Evolutionary conservation across 345 rosid genomes (phyloP).

Genomic region (Corchorus olitorius): DNA sequence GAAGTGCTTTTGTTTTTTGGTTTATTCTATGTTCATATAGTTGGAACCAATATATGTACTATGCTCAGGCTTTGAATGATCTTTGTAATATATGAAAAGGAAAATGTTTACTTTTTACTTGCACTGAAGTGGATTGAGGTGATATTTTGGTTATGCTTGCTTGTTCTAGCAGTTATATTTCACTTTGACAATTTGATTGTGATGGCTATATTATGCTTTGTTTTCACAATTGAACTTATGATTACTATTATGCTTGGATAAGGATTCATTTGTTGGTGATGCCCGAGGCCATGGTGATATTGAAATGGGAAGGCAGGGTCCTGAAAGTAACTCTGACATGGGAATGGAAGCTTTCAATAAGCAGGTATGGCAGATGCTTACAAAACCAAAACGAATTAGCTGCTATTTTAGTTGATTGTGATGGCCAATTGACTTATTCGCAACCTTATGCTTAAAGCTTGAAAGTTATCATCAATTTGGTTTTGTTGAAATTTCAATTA

Average conservation of each 20-base stretch:
- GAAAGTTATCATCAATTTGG: background rate
- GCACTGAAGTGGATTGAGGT: background rate
- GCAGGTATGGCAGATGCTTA: conserved; percentile 42
- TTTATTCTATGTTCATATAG: background rate
- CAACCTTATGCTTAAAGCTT: background rate
- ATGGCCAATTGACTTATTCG: background rate
- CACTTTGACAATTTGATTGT: background rate
- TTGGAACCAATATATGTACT: background rate
- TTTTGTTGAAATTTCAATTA: background rate
- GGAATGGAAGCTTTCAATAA: conserved; percentile 70
- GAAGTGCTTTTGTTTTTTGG: conserved; percentile 9
- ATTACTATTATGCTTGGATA: conserved; percentile 3
- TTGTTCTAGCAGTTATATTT: background rate
- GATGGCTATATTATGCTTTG: background rate
- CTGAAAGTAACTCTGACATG: conserved; percentile 51
- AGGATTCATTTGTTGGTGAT: conserved; percentile 58
- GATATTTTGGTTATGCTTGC: background rate
- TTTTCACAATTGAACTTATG: background rate
- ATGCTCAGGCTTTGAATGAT: conserved; percentile 4
- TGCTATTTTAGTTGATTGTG: background rate
- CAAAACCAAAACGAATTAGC: background rate
- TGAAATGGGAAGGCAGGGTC: conserved; percentile 57
- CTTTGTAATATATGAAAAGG: background rate
- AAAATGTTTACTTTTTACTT: background rate
- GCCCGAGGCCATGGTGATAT: conserved; percentile 44